Evolutionary conservation across 257 asterid species (phyloP).

Genomic region (Plectranthus barbatus): DNA sequence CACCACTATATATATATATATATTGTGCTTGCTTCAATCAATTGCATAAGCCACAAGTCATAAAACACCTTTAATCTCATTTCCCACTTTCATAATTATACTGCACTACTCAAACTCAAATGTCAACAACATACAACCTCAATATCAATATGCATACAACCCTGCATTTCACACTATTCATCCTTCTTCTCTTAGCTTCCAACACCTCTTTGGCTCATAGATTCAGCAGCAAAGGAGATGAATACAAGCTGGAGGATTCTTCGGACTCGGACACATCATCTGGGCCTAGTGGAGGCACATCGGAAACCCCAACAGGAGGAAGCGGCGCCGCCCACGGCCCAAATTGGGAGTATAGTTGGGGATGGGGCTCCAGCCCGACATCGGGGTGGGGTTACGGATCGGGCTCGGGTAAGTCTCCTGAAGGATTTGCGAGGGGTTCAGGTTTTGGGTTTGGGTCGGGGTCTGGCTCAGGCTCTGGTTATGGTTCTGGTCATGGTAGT

Average conservation of each 20-base stretch:
- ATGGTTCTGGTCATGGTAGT: constrained; percentile 34
- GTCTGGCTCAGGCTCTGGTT: constrained; percentile 30
- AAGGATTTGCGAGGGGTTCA: constrained; percentile 27
- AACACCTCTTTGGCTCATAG: constrained; percentile 6
- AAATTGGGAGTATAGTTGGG: constrained; percentile 42
- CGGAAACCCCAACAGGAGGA: constrained; percentile 24
- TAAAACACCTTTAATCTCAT: background rate
- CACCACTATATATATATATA: constrained; percentile 21
- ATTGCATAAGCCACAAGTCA: constrained; percentile 12
- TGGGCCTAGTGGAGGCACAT: constrained; percentile 5
- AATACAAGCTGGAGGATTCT: background rate
- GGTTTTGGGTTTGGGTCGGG: constrained; percentile 40
- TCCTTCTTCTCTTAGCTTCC: constrained; percentile 18
- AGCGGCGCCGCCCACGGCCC: constrained; percentile 41
- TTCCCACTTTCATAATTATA: background rate
- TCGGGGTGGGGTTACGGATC: constrained; percentile 64
- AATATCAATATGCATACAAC: constrained; percentile 14
- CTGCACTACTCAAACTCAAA: background rate
- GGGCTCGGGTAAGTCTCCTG: constrained; percentile 40
- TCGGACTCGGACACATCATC: constrained; percentile 2
- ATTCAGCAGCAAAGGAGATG: background rate
- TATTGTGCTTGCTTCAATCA: constrained; percentile 11
- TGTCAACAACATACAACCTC: background rate
- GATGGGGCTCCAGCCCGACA: constrained; percentile 42
- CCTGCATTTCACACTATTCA: constrained; percentile 11